These are phyloP conservation scores for Vachellia collinsii DNA, from an alignment of 306 rosid species.

Conservation along the genomic window DNA sequence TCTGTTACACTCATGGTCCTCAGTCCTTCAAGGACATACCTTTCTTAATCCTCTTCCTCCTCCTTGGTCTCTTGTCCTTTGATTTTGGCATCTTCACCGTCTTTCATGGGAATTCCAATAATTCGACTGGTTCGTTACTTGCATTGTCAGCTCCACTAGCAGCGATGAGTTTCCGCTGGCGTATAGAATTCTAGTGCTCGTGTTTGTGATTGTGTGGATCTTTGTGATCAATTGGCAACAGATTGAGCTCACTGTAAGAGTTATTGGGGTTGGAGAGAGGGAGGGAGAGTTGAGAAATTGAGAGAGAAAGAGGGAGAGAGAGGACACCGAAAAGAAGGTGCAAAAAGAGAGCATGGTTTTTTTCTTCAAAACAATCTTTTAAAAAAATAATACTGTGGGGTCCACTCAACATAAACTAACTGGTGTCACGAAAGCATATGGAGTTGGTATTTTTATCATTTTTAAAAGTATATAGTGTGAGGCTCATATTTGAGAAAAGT, in stretches of 20 bases:
- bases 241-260: constrained; percentile 72
- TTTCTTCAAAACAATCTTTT: too few relatives aligned
- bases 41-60: constrained; percentile 66
- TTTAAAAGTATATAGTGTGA: too few relatives aligned
- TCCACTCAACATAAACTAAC: too few relatives aligned
- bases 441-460: too few relatives aligned
- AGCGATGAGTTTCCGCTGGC: constrained; percentile 55
- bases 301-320: too few relatives aligned
- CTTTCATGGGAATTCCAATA: constrained; percentile 58
- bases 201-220: constrained; percentile 74
- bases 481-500: too few relatives aligned
- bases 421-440: too few relatives aligned
- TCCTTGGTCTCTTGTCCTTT: constrained; percentile 66
- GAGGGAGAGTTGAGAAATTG: too few relatives aligned
- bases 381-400: too few relatives aligned
- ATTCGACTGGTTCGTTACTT: constrained; percentile 75
- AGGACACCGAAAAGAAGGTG: too few relatives aligned
- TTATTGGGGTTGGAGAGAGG: constrained; percentile 83
- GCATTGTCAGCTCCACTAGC: constrained; percentile 66
- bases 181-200: constrained; percentile 64
- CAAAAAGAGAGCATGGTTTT: too few relatives aligned
- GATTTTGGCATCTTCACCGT: constrained; percentile 72
- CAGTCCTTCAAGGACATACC: constrained; percentile 73
- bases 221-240: constrained; percentile 80
- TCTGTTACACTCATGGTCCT: constrained; percentile 69